Base-by-base conservation (phyloP, 202 grass and related monocot species). In the Zizania palustris region DNA sequence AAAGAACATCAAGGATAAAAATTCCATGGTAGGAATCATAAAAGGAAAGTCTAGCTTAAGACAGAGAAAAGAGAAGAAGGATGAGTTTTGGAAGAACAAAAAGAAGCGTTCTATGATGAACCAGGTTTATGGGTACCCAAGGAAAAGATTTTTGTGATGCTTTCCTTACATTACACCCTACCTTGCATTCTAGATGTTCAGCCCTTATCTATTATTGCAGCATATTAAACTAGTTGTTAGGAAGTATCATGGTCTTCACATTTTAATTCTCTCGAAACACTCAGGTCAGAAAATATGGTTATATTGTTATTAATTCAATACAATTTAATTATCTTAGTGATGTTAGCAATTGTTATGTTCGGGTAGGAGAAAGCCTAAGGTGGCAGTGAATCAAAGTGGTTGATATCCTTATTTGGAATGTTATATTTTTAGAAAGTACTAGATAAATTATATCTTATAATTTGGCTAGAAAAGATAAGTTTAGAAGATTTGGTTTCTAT, bases 71-170 rank as follows among this genome's bases (percentile, higher is more conserved):
- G 89, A 88, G 41, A 90, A 97, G 74, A 97, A 86, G 79, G 91
- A 97, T 44, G 94, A 92, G 58, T 92, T 97, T 83, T 97, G 91
- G 94, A 97, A 97, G 85, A 91, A 87, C 67, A 92, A n/a, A 84
- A 92, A 80, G 56, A 90, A 78, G 7, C 44, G 44, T 13, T 63
- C 80, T 74, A 74, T 79, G 67, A 51, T 78, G 69, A 69, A 72
- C 18, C 69, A 6, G 10, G 72, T 38, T 56, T 67, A 79, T 83
- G 85, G 74, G 33, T 14, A 36, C n/a, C 44, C 34, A 8, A 64
- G 69, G 79, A 79, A 79, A 69, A 74, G 53, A 83, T 63, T 70
- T 74, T 79, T 83, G 55, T 79, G 38, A 88, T 83, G 13, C 73
- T 60, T 53, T 51, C 51, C 36, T 63, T 8, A 63, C 45, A 68